phyloP scores from a whole-genome alignment of 495 filamentous ascomycete genomes.

The Parmelia sp. region DNA sequence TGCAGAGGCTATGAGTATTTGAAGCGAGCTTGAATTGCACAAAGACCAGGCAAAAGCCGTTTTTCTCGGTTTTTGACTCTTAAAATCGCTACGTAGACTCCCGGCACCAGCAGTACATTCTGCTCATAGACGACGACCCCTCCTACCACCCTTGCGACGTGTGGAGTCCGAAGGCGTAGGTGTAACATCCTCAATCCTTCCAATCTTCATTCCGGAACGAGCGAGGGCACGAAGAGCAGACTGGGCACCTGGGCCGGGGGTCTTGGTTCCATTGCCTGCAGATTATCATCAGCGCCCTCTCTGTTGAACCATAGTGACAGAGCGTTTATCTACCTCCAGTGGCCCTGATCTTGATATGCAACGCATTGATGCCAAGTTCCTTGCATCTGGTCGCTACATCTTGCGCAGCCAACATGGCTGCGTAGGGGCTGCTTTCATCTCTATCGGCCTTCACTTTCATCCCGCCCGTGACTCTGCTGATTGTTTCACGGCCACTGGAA shows the following conservation, averaged over 20 bases:
- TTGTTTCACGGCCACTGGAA: slow-evolving; percentile 97
- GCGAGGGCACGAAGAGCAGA: slow-evolving; percentile 97
- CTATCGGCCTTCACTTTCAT: slow-evolving; percentile 99
- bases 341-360: slow-evolving; percentile 99
- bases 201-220: slow-evolving; percentile 98
- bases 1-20: background rate
- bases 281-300: background rate
- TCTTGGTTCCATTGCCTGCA: slow-evolving; percentile 96
- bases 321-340: slow-evolving; percentile 67
- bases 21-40: slow-evolving; percentile 22
- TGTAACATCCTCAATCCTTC: slow-evolving; percentile 98
- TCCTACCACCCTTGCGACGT: slow-evolving; percentile 98
- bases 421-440: slow-evolving; percentile 99
- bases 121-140: slow-evolving; percentile 96
- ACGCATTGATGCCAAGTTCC: slow-evolving; percentile 96
- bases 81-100: slow-evolving; percentile 24
- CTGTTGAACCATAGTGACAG: background rate
- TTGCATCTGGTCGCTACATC: slow-evolving; percentile 92
- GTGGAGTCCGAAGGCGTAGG: slow-evolving; percentile 98
- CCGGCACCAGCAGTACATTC: slow-evolving; percentile 30
- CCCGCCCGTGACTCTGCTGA: slow-evolving; percentile 96
- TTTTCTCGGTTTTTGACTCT: slow-evolving; percentile 50
- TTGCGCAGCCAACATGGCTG: slow-evolving; percentile 99
- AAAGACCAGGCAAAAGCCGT: slow-evolving; percentile 55
- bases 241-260: slow-evolving; percentile 95